Evolutionary conservation across 176 grass and related monocot species (phyloP).

Genomic region (Ananas comosus): DNA sequence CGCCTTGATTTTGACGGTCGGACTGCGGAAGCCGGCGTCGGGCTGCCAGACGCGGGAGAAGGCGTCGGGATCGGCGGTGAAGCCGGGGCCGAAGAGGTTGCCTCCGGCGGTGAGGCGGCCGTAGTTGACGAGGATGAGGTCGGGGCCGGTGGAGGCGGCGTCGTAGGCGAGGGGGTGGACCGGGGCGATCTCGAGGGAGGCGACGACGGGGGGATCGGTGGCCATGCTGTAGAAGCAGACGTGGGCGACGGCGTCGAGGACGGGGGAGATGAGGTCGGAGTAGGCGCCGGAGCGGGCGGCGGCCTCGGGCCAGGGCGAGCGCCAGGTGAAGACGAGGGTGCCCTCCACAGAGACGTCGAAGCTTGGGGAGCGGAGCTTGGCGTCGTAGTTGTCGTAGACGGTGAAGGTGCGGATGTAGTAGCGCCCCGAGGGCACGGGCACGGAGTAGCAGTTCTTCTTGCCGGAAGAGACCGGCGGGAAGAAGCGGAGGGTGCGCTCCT

Average conservation of each 20-base stretch:
- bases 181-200: constrained; percentile 69
- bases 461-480: constrained; percentile 74
- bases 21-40: constrained; percentile 51
- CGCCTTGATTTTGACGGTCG: constrained; percentile 45
- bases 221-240: constrained; percentile 98
- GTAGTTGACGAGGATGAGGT: constrained; percentile 82
- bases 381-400: constrained; percentile 99
- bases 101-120: constrained; percentile 67
- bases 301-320: constrained; percentile 78
- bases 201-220: constrained; percentile 77
- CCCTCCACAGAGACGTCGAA: constrained; percentile 90
- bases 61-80: constrained; percentile 70
- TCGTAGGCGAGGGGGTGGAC: constrained; percentile 78
- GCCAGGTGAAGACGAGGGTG: constrained; percentile 83
- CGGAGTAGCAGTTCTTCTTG: constrained; percentile 87
- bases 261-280: constrained; percentile 82
- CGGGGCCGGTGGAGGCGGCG: constrained; percentile 58
- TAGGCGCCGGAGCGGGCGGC: constrained; percentile 85
- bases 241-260: constrained; percentile 39
- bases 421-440: constrained; percentile 58
- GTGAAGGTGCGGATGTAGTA: constrained; percentile 96
- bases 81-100: constrained; percentile 67
- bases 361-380: constrained; percentile 67
- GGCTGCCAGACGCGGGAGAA: constrained; percentile 89
- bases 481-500: constrained; percentile 92